phyloP scores from a whole-genome alignment of 805 yeast species.

The Yarrowia deformans region DNA sequence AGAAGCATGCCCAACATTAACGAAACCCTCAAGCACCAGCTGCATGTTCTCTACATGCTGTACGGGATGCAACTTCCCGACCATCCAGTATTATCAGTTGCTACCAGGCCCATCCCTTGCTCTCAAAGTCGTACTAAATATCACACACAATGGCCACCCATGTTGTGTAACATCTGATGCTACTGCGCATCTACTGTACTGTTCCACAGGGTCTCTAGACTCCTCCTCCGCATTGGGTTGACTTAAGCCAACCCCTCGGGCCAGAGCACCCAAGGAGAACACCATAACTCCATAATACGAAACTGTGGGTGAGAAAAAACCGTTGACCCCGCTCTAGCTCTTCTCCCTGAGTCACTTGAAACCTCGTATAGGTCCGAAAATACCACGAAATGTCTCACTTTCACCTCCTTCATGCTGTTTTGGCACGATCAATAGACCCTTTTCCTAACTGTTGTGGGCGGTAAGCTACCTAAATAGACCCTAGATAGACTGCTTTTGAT shows the following conservation, averaged over 20 bases:
- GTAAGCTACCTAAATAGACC: constrained; percentile 2
- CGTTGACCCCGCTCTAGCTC: neutral
- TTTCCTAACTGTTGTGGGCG: constrained; percentile 1
- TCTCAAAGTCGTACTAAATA: neutral
- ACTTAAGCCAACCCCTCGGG: neutral
- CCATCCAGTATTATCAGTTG: neutral
- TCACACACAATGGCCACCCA: neutral
- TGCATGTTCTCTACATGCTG: too few relatives aligned
- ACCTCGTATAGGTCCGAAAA: neutral
- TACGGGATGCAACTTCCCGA: too few relatives aligned
- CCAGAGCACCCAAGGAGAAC: neutral
- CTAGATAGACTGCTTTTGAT: neutral
- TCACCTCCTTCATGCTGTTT: constrained; percentile 4
- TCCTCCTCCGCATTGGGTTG: neutral
- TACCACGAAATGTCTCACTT: neutral
- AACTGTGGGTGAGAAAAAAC: neutral
- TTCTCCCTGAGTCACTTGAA: neutral
- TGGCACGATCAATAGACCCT: neutral
- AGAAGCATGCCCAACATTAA: too few relatives aligned
- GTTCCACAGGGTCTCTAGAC: neutral
- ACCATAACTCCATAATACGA: neutral
- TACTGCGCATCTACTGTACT: neutral
- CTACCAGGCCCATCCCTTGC: neutral
- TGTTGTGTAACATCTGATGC: neutral
- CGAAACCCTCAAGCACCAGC: too few relatives aligned